phyloP scores from a whole-genome alignment of 352 stramenopile species.

The Phytophthora rubi region DNA sequence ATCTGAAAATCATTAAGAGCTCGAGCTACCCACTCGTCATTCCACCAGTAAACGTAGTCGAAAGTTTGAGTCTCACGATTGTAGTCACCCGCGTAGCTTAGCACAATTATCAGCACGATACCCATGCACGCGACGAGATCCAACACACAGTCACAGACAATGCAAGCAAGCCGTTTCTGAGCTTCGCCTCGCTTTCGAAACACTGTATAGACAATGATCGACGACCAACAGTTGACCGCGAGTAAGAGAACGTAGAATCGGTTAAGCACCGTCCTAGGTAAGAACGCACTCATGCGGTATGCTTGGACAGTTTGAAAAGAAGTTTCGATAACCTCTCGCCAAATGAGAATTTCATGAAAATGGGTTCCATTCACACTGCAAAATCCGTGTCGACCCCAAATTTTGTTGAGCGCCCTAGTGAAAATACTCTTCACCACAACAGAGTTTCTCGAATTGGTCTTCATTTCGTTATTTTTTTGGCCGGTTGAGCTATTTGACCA shows the following conservation, averaged over 20 bases:
- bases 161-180: conserved; percentile 12
- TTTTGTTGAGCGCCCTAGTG: not conserved
- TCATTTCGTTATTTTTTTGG: not conserved
- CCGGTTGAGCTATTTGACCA: not conserved
- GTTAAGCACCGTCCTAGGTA: conserved; percentile 29
- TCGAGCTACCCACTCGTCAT: conserved; percentile 23
- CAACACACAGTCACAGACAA: conserved; percentile 22
- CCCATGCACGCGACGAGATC: conserved; percentile 30
- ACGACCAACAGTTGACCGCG: conserved; percentile 29
- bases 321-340: conserved; percentile 25
- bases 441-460: not conserved
- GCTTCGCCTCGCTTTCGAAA: conserved; percentile 4
- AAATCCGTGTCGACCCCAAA: not conserved
- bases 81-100: conserved; percentile 19
- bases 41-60: conserved; percentile 19
- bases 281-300: conserved; percentile 27
- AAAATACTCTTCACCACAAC: not conserved
- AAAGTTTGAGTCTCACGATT: conserved; percentile 8
- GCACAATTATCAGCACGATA: conserved; percentile 4
- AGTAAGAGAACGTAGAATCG: conserved; percentile 32
- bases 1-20: conserved; percentile 39
- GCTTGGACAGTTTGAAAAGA: conserved; percentile 24
- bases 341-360: conserved; percentile 3
- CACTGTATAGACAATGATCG: conserved; percentile 6
- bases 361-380: conserved; percentile 1